phyloP scores from a whole-genome alignment of 2,329 filamentous ascomycete species.

The Epichloe aotearoae region DNA sequence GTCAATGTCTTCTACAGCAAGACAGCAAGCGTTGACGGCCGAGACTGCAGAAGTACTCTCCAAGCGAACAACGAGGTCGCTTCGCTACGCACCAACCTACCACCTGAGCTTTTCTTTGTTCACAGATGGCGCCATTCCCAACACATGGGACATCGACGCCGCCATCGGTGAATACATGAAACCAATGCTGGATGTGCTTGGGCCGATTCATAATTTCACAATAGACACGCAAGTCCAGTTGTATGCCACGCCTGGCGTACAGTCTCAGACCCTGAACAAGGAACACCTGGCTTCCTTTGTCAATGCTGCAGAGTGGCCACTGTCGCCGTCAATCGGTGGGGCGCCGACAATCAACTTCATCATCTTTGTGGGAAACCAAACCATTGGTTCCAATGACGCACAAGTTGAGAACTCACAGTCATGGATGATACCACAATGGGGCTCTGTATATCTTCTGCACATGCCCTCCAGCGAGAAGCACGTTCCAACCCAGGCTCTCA shows the following conservation, averaged over 20 bases:
- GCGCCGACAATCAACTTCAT: slow-evolving; percentile 96
- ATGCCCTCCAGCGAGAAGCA: slow-evolving; percentile 29
- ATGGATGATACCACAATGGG: slow-evolving; percentile 96
- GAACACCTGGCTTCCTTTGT: slow-evolving; percentile 90
- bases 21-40: slow-evolving; percentile 32
- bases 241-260: slow-evolving; percentile 61
- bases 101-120: slow-evolving; percentile 95
- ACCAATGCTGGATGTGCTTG: slow-evolving; percentile 67
- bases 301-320: slow-evolving; percentile 94
- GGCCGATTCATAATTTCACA: slow-evolving; percentile 84
- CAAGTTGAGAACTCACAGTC: slow-evolving; percentile 41
- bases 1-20: slow-evolving; percentile 34
- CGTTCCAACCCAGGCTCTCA: slow-evolving; percentile 53
- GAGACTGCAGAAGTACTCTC: slow-evolving; percentile 42
- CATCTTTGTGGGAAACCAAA: slow-evolving; percentile 72
- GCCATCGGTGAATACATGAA: slow-evolving; percentile 71
- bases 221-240: slow-evolving; percentile 94
- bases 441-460: slow-evolving; percentile 50
- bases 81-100: slow-evolving; percentile 88
- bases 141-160: slow-evolving; percentile 79
- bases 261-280: slow-evolving; percentile 55
- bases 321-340: slow-evolving; percentile 84
- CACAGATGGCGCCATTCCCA: slow-evolving; percentile 63
- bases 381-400: slow-evolving; percentile 38
- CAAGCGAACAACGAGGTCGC: slow-evolving; percentile 66